Base-by-base conservation (phyloP, 805 yeast genomes). In the Saturnispora quitensis region DNA sequence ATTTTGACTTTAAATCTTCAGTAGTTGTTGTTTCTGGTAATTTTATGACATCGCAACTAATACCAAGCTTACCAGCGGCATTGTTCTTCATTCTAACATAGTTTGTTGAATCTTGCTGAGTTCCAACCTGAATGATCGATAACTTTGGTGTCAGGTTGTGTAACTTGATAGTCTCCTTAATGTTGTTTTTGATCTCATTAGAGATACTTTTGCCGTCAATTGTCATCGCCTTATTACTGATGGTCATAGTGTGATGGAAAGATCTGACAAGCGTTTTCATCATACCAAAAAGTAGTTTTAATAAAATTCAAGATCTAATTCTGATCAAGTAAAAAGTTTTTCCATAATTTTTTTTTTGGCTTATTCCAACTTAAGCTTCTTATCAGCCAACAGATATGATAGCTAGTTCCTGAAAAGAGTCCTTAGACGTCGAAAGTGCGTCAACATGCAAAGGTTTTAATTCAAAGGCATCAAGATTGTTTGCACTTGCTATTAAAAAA, bases 11-110 rank as follows among this genome's bases (percentile, higher is more conserved):
- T 44, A 73, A 68, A 66, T 86, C 83, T 17, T 81, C 65, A 24
- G 47, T 49, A 4, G 47, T 43, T 50, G 80, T 75, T 40, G 69
- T 59, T 54, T 75, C 84, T 2, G 84, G 80, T 53, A 86, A 68
- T 51, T 77, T 78, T 61, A 82, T 73, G 50, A 83, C 74, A 35
- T 73, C 67, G 68, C 90, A 84, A 17, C 71, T 70, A 53, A 86
- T 77, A 50, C 82, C 80, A 38, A 89, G 82, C 57, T 82, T 87
- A 51, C 74, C 72, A 28, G 91, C 86, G 10, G 93, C 91, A 65
- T 81, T 84, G 54, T 83, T 68, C 67, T 86, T 86, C 89, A 84
- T 85, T 57, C 80, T 77, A 45, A 86, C 90, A 66, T 86, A 86
- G 3, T 89, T 84, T n/a, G 84, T 72, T 12, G 93, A 85, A 62